phyloP scores from a whole-genome alignment of 2,329 filamentous ascomycete genomes.

The Macrophomina pseudophaseolina region DNA sequence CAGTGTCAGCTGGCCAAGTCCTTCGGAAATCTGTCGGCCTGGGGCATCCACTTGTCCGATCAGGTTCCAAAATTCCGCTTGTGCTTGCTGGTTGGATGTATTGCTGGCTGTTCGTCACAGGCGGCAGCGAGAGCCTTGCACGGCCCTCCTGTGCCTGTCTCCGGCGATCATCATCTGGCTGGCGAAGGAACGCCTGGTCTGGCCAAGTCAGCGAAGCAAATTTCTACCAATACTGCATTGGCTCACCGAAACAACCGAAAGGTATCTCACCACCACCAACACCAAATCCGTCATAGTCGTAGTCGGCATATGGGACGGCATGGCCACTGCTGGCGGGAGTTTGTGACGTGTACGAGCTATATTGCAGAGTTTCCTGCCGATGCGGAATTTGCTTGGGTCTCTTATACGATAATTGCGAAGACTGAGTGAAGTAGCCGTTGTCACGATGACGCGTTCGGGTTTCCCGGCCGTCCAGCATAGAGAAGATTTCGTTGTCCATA shows the following conservation, averaged over 20 bases:
- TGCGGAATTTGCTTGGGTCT: too few species aligned
- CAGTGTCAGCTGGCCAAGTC: background rate
- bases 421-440: background rate
- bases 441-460: background rate
- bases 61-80: background rate
- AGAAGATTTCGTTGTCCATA: slow-evolving; percentile 24
- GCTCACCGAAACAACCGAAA: slow-evolving; percentile 15
- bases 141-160: slow-evolving; percentile 41
- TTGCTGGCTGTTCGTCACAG: slow-evolving; percentile 17
- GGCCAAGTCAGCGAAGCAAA: background rate
- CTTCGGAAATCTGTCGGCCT: too few species aligned
- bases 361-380: background rate
- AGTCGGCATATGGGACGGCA: background rate
- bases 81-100: background rate
- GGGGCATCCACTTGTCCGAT: too few species aligned
- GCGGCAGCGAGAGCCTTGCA: slow-evolving; percentile 46
- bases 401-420: background rate
- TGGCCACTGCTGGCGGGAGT: background rate
- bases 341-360: background rate
- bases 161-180: slow-evolving; percentile 40
- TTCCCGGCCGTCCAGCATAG: slow-evolving; percentile 21
- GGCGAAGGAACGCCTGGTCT: slow-evolving; percentile 45
- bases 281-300: background rate
- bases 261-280: background rate
- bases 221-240: too few species aligned